Base-by-base conservation (phyloP, 108 stramenopile species). In the Epipyxis sp. region DNA sequence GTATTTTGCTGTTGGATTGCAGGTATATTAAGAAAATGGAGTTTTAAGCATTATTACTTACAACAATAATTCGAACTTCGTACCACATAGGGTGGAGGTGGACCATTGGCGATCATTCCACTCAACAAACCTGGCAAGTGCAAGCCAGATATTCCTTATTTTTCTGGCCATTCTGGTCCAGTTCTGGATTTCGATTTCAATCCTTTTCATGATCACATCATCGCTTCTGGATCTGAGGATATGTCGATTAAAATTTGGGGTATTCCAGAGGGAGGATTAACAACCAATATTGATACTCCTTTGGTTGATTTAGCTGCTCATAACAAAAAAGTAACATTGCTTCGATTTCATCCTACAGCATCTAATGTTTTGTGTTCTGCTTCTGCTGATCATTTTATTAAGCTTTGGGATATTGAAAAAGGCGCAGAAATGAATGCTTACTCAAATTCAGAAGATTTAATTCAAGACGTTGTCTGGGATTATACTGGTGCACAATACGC, bases 181-280 rank as follows among this genome's bases (percentile, higher is more conserved):
- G 94, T 98, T 34, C 79, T 96, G 6, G 98, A 98, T 79, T 94
- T 93, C 79, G 98, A 98, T 59, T 98, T 94, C 90, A 95, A 91
- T 78, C 97, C 97, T 27, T 97, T 97, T 81, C 92, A 97, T 81
- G 95, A 96, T 81, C 78, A 86, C 79, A 86, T 98, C 86, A 57
- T 99, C 42, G 95, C 95, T 27, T 91, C 94, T 45, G 94, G 91
- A 1, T 87, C 86, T 59, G 95, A 96, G 76, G 98, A 99, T 83
- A 88, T 90, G 50, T 94, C 92, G 39, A 91, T 99, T 80, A 98
- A 97, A 78, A 72, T 99, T 30, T 99, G 98, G 98, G 85, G 85
- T 41, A 94, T 99, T 79, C 98, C 98, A 0, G 94, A 94, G 35
- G 94, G 85, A 6, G 98, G 98, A 39, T 77, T 91, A 25, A 89